Percentiles rank a stretch among this genome's conserved stretches.
Evolutionary conservation across 2,329 filamentous ascomycete genomes (phyloP).

Genomic region (Bimuria novae-zelandiae): DNA sequence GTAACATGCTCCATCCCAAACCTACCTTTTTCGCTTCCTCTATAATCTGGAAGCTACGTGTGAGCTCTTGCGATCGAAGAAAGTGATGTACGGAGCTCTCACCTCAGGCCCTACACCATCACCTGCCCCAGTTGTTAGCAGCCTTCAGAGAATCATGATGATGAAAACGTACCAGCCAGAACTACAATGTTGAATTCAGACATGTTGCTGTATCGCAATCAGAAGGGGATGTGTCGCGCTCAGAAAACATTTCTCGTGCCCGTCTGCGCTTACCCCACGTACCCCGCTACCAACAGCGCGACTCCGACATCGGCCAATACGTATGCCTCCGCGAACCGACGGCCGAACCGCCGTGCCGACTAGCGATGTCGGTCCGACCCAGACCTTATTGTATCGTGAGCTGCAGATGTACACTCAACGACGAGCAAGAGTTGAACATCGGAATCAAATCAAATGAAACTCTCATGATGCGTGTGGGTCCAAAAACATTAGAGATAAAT

Average conservation of each 20-base stretch:
- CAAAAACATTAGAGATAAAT: no score
- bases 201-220: conserved; percentile 27
- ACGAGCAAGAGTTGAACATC: no score
- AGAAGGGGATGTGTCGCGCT: not conserved
- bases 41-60: conserved; percentile 64
- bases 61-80: conserved; percentile 20
- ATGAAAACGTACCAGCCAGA: conserved; percentile 42
- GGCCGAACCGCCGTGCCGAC: not conserved
- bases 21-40: conserved; percentile 82
- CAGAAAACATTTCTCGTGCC: conserved; percentile 1
- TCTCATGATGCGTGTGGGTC: no score
- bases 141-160: not conserved
- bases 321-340: not conserved
- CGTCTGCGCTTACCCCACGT: conserved; percentile 4
- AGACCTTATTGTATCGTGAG: not conserved
- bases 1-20: not conserved
- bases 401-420: not conserved
- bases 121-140: conserved; percentile 34
- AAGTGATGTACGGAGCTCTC: conserved; percentile 17
- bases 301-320: not conserved
- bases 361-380: conserved; percentile 1
- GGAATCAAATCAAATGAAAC: no score
- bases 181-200: conserved; percentile 50
- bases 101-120: conserved; percentile 50
- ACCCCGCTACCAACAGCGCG: conserved; percentile 4